Evolutionary conservation across 1,139 yeast genomes (phyloP).

Genomic region (Geotrichum fermentans): DNA sequence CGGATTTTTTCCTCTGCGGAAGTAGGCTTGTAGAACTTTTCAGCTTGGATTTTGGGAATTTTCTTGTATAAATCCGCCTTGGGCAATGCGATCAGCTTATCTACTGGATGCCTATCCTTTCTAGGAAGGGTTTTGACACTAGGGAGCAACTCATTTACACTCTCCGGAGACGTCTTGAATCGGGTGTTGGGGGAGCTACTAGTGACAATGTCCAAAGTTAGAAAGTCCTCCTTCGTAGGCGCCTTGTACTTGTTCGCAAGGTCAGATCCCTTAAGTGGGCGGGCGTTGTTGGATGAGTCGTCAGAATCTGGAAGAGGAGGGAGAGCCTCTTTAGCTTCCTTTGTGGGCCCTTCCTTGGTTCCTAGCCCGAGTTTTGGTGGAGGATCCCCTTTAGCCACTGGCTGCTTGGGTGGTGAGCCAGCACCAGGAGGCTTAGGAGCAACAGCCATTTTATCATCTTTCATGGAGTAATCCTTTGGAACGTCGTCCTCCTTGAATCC

Average conservation of each 20-base stretch:
- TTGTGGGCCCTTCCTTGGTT: not conserved
- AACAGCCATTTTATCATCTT: slow-evolving; percentile 13
- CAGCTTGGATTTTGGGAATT: slow-evolving; percentile 17
- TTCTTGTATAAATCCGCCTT: slow-evolving; percentile 1
- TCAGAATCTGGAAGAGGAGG: not conserved
- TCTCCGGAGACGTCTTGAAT: not conserved
- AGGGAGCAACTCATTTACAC: slow-evolving; percentile 13
- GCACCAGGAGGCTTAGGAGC: slow-evolving; percentile 16
- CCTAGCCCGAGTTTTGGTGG: slow-evolving; percentile 4
- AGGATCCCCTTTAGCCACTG: slow-evolving; percentile 10
- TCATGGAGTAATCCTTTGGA: slow-evolving; percentile 1
- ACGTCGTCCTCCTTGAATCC: slow-evolving; percentile 7
- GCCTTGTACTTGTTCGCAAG: not conserved
- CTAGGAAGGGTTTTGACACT: slow-evolving; percentile 24
- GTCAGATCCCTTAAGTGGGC: not conserved
- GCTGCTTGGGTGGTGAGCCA: not conserved
- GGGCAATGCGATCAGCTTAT: slow-evolving; percentile 18
- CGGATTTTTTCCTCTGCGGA: slow-evolving; percentile 4
- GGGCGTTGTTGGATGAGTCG: not conserved
- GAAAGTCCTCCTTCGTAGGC: slow-evolving; percentile 10
- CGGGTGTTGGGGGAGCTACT: slow-evolving; percentile 21
- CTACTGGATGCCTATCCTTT: slow-evolving; percentile 27
- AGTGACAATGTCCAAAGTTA: slow-evolving; percentile 17
- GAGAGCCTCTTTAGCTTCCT: not conserved
- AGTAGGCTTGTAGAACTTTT: slow-evolving; percentile 6